Conservation (phyloP, 1,284 basidiomycete genomes). For the Rhizoctonia solani region DNA sequence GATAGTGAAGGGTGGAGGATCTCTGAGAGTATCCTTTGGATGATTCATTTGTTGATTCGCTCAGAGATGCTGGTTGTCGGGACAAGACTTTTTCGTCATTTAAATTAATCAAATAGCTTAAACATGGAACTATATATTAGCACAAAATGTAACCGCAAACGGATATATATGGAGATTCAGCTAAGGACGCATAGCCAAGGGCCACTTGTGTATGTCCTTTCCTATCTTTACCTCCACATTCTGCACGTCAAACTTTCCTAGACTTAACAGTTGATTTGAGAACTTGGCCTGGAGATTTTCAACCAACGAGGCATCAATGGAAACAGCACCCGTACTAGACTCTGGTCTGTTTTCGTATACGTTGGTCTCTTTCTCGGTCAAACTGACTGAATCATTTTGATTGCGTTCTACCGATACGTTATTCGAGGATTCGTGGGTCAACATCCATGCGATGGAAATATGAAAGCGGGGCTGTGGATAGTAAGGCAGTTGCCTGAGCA, state of each 20-base stretch:
- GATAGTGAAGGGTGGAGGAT: constrained; percentile 2
- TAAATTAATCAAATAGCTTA: background rate
- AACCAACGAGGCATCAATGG: constrained; percentile 55
- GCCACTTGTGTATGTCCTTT: constrained; percentile 52
- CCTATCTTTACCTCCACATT: constrained; percentile 66
- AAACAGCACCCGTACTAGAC: too few relatives aligned
- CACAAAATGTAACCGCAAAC: background rate
- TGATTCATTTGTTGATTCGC: too few relatives aligned
- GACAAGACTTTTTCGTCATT: background rate
- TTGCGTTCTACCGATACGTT: background rate
- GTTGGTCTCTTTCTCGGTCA: constrained; percentile 36
- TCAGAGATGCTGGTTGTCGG: too few relatives aligned
- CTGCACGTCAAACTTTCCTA: constrained; percentile 57
- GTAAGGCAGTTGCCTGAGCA: constrained; percentile 69
- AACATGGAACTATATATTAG: background rate
- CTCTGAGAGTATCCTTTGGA: too few relatives aligned
- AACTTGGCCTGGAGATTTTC: constrained; percentile 51
- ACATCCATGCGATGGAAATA: constrained; percentile 78
- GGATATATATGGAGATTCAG: background rate
- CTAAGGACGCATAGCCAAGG: background rate
- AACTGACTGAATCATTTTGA: background rate
- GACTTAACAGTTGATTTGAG: constrained; percentile 43
- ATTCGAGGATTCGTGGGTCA: constrained; percentile 47
- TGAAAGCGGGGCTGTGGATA: constrained; percentile 77
- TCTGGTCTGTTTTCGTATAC: constrained; percentile 54